These are phyloP conservation scores for Tetrapisispora pingtungensis DNA, from an alignment of 805 yeast genomes.

Conservation along the genomic window DNA sequence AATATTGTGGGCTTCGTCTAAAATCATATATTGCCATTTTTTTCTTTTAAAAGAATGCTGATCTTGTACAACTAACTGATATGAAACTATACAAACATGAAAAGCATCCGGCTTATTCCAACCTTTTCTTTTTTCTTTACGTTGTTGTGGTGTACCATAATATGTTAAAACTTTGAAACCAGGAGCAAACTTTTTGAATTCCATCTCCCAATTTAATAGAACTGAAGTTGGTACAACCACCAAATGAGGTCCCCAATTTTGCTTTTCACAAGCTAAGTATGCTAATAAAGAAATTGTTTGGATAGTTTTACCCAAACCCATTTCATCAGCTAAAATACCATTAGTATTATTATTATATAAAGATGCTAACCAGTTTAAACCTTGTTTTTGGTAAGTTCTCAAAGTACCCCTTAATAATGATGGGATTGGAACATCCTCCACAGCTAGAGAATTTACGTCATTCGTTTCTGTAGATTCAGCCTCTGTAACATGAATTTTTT, in stretches of 20 bases:
- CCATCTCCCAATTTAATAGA: conserved; percentile 98
- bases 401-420: conserved; percentile 67
- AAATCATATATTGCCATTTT: conserved; percentile 91
- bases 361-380: conserved; percentile 94
- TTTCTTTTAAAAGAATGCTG: conserved; percentile 88
- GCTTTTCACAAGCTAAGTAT: conserved; percentile 86
- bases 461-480: not conserved
- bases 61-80: conserved; percentile 95
- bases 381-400: conserved; percentile 90
- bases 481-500: too few relatives aligned
- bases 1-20: conserved; percentile 97
- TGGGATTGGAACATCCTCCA: conserved; percentile 72
- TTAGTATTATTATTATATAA: conserved; percentile 85
- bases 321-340: conserved; percentile 96
- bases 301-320: conserved; percentile 97
- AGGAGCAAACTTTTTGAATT: conserved; percentile 94
- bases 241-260: conserved; percentile 96
- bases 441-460: conserved; percentile 27
- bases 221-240: conserved; percentile 97
- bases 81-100: conserved; percentile 94
- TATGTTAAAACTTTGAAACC: conserved; percentile 93
- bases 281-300: conserved; percentile 85
- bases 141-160: conserved; percentile 93
- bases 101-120: conserved; percentile 96
- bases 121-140: conserved; percentile 91